A percentile compares a stretch with the other conserved stretches of the same genome.
These are phyloP conservation scores for Sarcomyxa edulis DNA, from an alignment of 768 basidiomycete species.

Conservation along the genomic window DNA sequence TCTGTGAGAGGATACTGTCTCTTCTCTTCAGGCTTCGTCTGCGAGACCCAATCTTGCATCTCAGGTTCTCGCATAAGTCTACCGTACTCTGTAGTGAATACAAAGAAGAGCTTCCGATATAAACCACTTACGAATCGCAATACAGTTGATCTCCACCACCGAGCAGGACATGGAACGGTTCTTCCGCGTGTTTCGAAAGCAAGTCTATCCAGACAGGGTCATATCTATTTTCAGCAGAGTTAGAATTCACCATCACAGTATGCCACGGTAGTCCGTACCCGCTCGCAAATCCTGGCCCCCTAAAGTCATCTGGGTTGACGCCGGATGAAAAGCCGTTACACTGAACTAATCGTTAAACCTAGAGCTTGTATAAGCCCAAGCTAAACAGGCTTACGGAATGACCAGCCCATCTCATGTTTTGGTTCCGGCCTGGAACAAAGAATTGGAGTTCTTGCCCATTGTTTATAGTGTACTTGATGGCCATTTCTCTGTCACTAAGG, in stretches of 20 bases:
- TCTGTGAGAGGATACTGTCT: slow-evolving; percentile 53
- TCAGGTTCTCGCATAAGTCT: slow-evolving; percentile 85
- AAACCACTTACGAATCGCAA: slow-evolving; percentile 58
- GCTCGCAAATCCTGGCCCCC: slow-evolving; percentile 69
- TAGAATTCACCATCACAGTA: no score
- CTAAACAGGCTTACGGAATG: slow-evolving; percentile 57
- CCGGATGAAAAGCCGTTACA: slow-evolving; percentile 90
- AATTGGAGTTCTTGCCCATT: slow-evolving; percentile 73
- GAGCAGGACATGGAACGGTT: slow-evolving; percentile 86
- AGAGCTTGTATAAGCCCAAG: not conserved
- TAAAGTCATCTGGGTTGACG: slow-evolving; percentile 84
- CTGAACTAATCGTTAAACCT: slow-evolving; percentile 30
- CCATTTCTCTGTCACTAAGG: slow-evolving; percentile 64
- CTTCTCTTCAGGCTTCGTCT: slow-evolving; percentile 54
- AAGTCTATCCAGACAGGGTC: slow-evolving; percentile 95
- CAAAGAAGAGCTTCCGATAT: slow-evolving; percentile 1
- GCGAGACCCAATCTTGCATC: slow-evolving; percentile 78
- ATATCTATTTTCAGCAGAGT: no score
- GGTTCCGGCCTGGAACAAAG: slow-evolving; percentile 69
- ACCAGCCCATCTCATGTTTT: slow-evolving; percentile 90
- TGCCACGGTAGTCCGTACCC: no score
- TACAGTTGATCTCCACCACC: slow-evolving; percentile 95
- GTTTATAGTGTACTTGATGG: slow-evolving; percentile 79
- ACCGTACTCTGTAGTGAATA: slow-evolving; percentile 5
- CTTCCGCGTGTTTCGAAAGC: slow-evolving; percentile 71